A percentile compares a stretch with the other conserved stretches of the same genome.
Conservation (phyloP, 345 rosid species). For the Linum trigynum region DNA sequence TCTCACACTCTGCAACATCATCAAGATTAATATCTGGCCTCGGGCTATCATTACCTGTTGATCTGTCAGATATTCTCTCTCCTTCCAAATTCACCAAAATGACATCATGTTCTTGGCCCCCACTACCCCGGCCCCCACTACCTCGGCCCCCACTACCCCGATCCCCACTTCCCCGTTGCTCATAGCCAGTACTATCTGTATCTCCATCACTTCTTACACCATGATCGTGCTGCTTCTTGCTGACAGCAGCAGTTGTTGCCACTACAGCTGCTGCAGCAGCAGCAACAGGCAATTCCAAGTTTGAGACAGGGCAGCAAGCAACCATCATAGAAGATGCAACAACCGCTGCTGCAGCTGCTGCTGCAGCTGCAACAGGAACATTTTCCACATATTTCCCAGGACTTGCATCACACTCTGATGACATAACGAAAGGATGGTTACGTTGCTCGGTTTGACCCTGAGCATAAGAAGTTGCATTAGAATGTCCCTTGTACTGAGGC, state of each 20-base stretch:
- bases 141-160: slow-evolving; percentile 9
- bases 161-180: slow-evolving; percentile 17
- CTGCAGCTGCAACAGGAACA: slow-evolving; percentile 77
- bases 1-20: slow-evolving; percentile 85
- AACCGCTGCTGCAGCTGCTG: slow-evolving; percentile 87
- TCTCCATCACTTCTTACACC: slow-evolving; percentile 45
- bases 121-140: slow-evolving; percentile 22
- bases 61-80: slow-evolving; percentile 55
- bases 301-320: slow-evolving; percentile 60
- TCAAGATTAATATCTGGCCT: slow-evolving; percentile 60
- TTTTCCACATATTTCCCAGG: slow-evolving; percentile 37
- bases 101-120: slow-evolving; percentile 26
- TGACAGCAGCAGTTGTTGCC: slow-evolving; percentile 80
- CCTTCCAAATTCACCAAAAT: slow-evolving; percentile 38
- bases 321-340: slow-evolving; percentile 86
- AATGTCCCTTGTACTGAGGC: slow-evolving; percentile 20
- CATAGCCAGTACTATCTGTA: slow-evolving; percentile 38
- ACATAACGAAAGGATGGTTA: background rate
- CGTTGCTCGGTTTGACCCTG: background rate
- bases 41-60: slow-evolving; percentile 47
- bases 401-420: slow-evolving; percentile 37
- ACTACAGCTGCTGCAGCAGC: slow-evolving; percentile 96
- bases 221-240: slow-evolving; percentile 49
- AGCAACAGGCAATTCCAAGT: slow-evolving; percentile 75
- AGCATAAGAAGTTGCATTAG: background rate